A percentile compares a stretch with the other conserved stretches of the same genome.
Conservation (phyloP, 768 basidiomycete genomes). For the Agrocybe praecox region DNA sequence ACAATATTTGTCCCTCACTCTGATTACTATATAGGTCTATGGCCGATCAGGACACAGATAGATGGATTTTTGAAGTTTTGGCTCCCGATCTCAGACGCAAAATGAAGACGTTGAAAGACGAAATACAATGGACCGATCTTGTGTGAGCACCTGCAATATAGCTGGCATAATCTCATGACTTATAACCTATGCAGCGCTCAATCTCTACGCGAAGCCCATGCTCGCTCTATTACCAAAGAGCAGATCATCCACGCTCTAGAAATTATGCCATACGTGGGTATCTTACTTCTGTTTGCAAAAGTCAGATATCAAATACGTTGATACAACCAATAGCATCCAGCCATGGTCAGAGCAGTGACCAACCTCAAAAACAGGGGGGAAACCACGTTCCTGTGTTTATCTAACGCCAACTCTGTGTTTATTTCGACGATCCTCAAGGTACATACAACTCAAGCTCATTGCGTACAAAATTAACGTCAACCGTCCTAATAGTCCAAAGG, state of each 20-base stretch:
- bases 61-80: conserved; percentile 90
- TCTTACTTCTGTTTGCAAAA: neutral
- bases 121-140: conserved; percentile 91
- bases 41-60: conserved; percentile 95
- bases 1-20: neutral
- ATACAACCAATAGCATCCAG: conserved; percentile 74
- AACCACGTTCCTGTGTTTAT: conserved; percentile 89
- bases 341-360: conserved; percentile 90
- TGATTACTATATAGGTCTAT: conserved; percentile 60
- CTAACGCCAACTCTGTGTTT: conserved; percentile 92
- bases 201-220: conserved; percentile 71
- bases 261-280: conserved; percentile 83
- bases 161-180: neutral
- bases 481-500: conserved; percentile 64
- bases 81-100: conserved; percentile 83
- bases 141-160: conserved; percentile 50
- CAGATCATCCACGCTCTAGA: conserved; percentile 80
- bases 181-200: conserved; percentile 49
- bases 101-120: conserved; percentile 65
- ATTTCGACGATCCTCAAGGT: conserved; percentile 88
- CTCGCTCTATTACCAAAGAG: conserved; percentile 64
- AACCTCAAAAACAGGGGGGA: conserved; percentile 65
- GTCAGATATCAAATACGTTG: neutral
- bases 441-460: conserved; percentile 24
- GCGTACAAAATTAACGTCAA: neutral